Base-by-base conservation (phyloP, 2,329 filamentous ascomycete genomes). In the Trichocomaceae sp. region DNA sequence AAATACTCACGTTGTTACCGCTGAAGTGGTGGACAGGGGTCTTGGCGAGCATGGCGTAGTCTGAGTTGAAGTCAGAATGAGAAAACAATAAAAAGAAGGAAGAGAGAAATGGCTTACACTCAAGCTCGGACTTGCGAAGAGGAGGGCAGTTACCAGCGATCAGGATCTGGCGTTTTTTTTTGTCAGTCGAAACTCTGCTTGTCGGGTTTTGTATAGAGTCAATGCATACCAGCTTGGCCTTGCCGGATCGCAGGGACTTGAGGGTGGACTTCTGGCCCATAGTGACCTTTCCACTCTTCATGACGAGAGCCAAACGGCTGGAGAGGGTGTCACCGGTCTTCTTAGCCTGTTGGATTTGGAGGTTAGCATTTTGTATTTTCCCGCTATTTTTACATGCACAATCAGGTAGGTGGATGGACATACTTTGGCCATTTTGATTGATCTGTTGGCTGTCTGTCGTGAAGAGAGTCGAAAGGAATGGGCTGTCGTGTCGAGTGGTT, bases 21-120 rank as follows among this genome's bases (percentile, higher is more conserved):
- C 83, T 83, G 81, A 96, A 97, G 83, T 99, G 93, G 83, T 97
- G 92, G 71, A 97, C 92, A 63, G 87, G 85, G 69, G 87, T 89
- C 86, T 97, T 96, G 75, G 85, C 86, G 70, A 95, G 78, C 57
- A 57, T 55, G 35, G 52, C 50, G 35, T 55, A 55, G 50, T 60
- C 53, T 52, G 46, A 52, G 5, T 10, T 8, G 2, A 9, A 29
- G 29, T 52, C 33, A 51, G 12, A 17, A 23, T 48, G 12, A 22
- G 17, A 17, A 39, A 1, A 22, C 45, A 15, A 29, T 26, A 29
- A 29, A 8, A 29, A 2, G 5, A 29, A 17, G n/a, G n/a, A 3
- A 22, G 6, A 13, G 44, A 15, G 20, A n/a, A 10, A 31, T 5
- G 17, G 62, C 65, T 64, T 67, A 79, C 82, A 96, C 82, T 96